phyloP scores from a whole-genome alignment of 1,284 basidiomycete genomes.

The Ganoderma multipileum region DNA sequence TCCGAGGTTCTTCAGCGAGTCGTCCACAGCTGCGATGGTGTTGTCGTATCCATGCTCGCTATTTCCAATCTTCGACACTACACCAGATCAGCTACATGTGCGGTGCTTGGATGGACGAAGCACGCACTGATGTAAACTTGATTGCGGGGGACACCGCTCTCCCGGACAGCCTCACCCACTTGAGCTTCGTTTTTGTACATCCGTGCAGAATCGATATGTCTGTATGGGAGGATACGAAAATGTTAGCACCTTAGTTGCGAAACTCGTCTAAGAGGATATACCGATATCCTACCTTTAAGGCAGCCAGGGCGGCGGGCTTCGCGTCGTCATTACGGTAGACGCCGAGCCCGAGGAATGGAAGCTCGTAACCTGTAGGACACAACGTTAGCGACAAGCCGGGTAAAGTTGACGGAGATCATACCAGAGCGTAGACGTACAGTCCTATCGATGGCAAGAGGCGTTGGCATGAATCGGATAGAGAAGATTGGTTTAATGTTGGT shows the following conservation, averaged over 20 bases:
- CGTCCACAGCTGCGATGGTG: slow-evolving; percentile 30
- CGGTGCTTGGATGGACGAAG: slow-evolving; percentile 22
- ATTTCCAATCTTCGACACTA: slow-evolving; percentile 32
- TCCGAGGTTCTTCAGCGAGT: slow-evolving; percentile 30
- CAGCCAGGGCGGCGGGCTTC: slow-evolving; percentile 65
- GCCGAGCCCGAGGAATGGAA: slow-evolving; percentile 69
- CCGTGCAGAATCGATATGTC: slow-evolving; percentile 78
- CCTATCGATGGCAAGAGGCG: neutral
- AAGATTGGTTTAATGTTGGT: too few relatives aligned
- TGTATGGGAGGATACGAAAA: slow-evolving; percentile 40
- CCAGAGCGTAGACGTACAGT: neutral
- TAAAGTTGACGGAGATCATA: neutral
- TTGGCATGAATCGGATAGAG: neutral
- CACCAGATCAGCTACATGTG: neutral
- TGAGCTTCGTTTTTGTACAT: slow-evolving; percentile 79
- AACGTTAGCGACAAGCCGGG: neutral
- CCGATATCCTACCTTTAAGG: slow-evolving; percentile 81
- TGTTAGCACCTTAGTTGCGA: neutral
- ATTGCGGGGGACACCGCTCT: slow-evolving; percentile 56
- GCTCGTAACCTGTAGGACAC: neutral
- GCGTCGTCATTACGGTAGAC: slow-evolving; percentile 78
- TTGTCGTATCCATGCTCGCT: slow-evolving; percentile 37
- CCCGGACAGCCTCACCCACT: slow-evolving; percentile 63
- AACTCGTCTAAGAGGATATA: slow-evolving; percentile 42
- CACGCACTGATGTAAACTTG: slow-evolving; percentile 73